Conservation (phyloP, 768 basidiomycete genomes). For the Dioszegia crocea region DNA sequence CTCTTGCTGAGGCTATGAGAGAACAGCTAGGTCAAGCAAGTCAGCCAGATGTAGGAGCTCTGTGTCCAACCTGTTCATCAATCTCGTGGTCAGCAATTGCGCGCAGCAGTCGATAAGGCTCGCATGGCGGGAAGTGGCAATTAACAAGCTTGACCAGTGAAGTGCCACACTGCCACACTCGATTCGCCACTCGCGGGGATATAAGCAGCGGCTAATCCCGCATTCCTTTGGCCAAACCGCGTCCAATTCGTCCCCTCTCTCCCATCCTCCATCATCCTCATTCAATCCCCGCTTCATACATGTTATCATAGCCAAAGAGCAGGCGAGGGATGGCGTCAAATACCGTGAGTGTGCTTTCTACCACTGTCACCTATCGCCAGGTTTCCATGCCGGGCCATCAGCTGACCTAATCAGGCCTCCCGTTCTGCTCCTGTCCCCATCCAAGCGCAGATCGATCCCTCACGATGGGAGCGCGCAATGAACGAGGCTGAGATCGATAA, state of each 20-base stretch:
- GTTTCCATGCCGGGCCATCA: too few relatives aligned
- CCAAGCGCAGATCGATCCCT: slow-evolving; percentile 6
- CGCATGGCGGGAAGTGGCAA: too few relatives aligned
- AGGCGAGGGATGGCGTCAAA: slow-evolving; percentile 9
- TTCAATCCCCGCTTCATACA: background rate
- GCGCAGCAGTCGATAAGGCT: too few relatives aligned
- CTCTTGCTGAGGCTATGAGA: too few relatives aligned
- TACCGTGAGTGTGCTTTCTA: background rate
- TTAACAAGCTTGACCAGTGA: too few relatives aligned
- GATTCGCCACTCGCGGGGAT: too few relatives aligned
- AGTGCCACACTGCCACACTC: too few relatives aligned
- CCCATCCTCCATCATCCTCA: background rate
- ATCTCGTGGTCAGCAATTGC: too few relatives aligned
- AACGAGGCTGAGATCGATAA: slow-evolving; percentile 79
- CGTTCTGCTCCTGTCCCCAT: slow-evolving; percentile 1
- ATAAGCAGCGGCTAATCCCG: background rate
- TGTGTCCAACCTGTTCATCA: too few relatives aligned
- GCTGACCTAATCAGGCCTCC: slow-evolving; percentile 12
- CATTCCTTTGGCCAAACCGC: background rate
- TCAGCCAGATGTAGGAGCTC: too few relatives aligned
- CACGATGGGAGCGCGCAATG: slow-evolving; percentile 70
- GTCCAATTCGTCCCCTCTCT: background rate
- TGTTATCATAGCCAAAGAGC: background rate
- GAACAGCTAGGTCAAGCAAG: too few relatives aligned
- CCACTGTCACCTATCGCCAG: background rate